Percentiles rank a stretch among this genome's conserved stretches.
These are phyloP conservation scores for Camelina hispida DNA, from an alignment of 345 rosid genomes.

Conservation along the genomic window DNA sequence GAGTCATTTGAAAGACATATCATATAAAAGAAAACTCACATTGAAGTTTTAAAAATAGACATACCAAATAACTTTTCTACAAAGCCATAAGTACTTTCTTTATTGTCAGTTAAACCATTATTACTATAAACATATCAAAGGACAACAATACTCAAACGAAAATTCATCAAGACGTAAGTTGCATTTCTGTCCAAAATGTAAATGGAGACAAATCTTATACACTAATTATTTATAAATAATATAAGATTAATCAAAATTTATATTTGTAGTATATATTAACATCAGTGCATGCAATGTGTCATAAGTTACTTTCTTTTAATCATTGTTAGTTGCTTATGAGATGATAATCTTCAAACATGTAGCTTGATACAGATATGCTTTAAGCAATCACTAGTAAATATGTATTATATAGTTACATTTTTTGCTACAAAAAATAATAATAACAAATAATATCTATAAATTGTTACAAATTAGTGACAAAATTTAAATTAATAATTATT, in stretches of 20 bases:
- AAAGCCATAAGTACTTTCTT: not conserved
- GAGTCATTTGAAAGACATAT: not conserved
- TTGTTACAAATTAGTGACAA: no score
- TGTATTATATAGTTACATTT: no score
- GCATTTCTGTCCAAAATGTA: not conserved
- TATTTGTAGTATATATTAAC: not conserved
- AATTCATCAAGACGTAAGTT: not conserved
- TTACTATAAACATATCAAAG: not conserved
- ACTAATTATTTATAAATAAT: no score
- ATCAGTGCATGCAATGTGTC: not conserved
- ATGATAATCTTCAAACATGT: constrained; percentile 4
- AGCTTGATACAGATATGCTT: not conserved
- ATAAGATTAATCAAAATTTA: not conserved
- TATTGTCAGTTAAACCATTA: not conserved
- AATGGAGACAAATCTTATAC: not conserved
- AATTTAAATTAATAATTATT: no score
- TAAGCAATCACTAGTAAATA: no score
- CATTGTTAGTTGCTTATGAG: not conserved
- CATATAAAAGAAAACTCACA: not conserved
- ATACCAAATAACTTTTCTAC: not conserved
- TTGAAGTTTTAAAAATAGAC: not conserved
- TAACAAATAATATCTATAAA: no score
- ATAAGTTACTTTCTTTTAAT: not conserved
- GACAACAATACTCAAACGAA: not conserved
- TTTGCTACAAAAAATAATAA: no score